phyloP scores from a whole-genome alignment of 139 green algal genomes.

The Auxenochlorella protothecoides region DNA sequence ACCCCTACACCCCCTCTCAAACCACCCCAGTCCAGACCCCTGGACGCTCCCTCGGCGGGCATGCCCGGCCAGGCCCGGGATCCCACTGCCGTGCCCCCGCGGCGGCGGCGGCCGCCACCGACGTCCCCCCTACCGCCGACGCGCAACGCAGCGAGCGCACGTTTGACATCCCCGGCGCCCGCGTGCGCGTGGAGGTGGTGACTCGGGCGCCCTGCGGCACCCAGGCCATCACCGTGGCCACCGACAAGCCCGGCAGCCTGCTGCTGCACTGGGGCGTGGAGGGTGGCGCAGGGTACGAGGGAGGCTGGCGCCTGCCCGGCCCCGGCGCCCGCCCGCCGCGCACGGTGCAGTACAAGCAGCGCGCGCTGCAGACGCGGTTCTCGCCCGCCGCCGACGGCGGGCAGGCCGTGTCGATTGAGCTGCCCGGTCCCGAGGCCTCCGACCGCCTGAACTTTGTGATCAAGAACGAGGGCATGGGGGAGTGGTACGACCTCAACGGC shows the following conservation, averaged over 20 bases:
- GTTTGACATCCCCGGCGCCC: conserved; percentile 5
- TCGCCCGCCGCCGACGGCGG: background rate
- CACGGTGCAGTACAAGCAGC: conserved; percentile 87
- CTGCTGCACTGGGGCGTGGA: conserved; percentile 90
- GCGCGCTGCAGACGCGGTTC: conserved; percentile 87
- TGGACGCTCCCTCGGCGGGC: background rate
- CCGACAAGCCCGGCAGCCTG: conserved; percentile 37
- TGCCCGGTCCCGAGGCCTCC: conserved; percentile 56
- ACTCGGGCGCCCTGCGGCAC: too few relatives aligned
- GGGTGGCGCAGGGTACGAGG: conserved; percentile 68
- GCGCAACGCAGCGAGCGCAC: background rate
- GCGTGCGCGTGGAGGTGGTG: conserved; percentile 1
- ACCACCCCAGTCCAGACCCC: background rate
- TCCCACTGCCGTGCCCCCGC: too few relatives aligned
- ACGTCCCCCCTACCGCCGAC: too few relatives aligned
- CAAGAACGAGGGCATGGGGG: conserved; percentile 69
- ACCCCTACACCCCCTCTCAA: too few relatives aligned
- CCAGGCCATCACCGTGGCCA: conserved; percentile 35
- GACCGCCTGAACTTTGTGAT: conserved; percentile 89
- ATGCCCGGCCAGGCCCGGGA: background rate
- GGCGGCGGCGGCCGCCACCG: too few relatives aligned
- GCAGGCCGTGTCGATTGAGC: conserved; percentile 36
- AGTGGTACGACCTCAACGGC: conserved; percentile 66
- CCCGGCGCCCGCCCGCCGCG: conserved; percentile 47
- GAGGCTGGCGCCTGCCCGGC: conserved; percentile 76